Base-by-base conservation (phyloP, 2,329 filamentous ascomycete species). In the Ophiostoma novo-ulmi region DNA sequence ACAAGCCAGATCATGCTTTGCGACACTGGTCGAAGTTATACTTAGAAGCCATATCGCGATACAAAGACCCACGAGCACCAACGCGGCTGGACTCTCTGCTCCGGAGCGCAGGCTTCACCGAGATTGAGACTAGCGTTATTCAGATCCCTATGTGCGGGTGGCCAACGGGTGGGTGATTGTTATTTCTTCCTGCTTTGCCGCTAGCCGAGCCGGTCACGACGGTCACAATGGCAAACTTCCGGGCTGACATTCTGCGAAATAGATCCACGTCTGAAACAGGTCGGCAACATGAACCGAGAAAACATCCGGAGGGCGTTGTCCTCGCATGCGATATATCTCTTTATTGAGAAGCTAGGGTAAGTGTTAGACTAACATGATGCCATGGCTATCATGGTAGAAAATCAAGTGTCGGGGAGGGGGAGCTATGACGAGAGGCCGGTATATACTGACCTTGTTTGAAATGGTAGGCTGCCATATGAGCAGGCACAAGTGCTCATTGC, bases 131-230 rank as follows among this genome's bases (percentile, higher is more conserved):
- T 10, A 83, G 82, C 68, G 85, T 91, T 80, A 84, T 93, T 72
- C 87, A 84, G 68, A 78, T 93, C 68, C 90, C 89, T 20, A 86
- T 91, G 78, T 91, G 88, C 77, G 87, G 81, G 39, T 93, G 91
- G 91, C 83, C 89, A 26, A 86, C 78, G 73, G 85, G 91, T 92
- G 81, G 75, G 84, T 35, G 31, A n/a, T 31, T n/a, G 7, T 26
- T 61, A 5, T 17, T 36, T 22, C 41, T 39, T 7, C 13, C 17
- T 14, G 31, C 17, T 26, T 20, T 26, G 58, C 13, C 13, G 11
- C 6, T 63, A 26, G 26, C 58, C 22, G 22, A 35, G 13, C 8
- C 17, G 17, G 17, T 7, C 17, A 7, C 6, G 44, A 48, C 7
- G 17, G 17, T 20, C 17, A 48, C 7, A 10, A n/a, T 5, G 52